These are phyloP conservation scores for Zygotorulaspora danielsina DNA, from an alignment of 805 yeast genomes.

Conservation along the genomic window DNA sequence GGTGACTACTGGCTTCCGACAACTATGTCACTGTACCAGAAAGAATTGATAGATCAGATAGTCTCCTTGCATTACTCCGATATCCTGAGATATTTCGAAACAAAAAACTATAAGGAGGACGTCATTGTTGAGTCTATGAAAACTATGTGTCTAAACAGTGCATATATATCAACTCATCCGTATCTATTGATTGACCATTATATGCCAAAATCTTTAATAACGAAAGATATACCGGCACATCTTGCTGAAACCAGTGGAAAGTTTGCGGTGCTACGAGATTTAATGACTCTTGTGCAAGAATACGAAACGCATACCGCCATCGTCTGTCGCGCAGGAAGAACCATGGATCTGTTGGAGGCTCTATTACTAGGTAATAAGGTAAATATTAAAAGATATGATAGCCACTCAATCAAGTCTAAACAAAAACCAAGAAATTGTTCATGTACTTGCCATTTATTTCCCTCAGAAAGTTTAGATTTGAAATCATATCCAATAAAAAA, in stretches of 20 bases:
- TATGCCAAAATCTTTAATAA: conserved; percentile 72
- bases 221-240: conserved; percentile 66
- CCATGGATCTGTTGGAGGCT: conserved; percentile 71
- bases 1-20: conserved; percentile 76
- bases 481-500: conserved; percentile 22
- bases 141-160: conserved; percentile 70
- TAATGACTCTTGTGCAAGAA: conserved; percentile 52
- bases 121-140: conserved; percentile 71
- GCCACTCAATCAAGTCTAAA: conserved; percentile 51
- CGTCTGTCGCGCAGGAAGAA: conserved; percentile 62
- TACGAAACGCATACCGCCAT: conserved; percentile 56
- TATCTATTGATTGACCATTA: conserved; percentile 72
- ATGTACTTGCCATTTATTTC: conserved; percentile 43
- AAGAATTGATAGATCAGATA: conserved; percentile 85
- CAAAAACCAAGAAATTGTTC: conserved; percentile 27
- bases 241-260: conserved; percentile 80
- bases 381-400: conserved; percentile 55
- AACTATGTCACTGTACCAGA: conserved; percentile 81
- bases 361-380: conserved; percentile 59
- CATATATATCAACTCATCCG: conserved; percentile 84
- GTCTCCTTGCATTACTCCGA: conserved; percentile 89
- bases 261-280: conserved; percentile 62
- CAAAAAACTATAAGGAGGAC: conserved; percentile 43
- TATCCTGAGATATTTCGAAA: conserved; percentile 78
- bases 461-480: conserved; percentile 33